Percentiles rank a stretch among this genome's conserved stretches.
phyloP scores from a whole-genome alignment of 129 eudicot species.

The Pulicaria dysenterica region DNA sequence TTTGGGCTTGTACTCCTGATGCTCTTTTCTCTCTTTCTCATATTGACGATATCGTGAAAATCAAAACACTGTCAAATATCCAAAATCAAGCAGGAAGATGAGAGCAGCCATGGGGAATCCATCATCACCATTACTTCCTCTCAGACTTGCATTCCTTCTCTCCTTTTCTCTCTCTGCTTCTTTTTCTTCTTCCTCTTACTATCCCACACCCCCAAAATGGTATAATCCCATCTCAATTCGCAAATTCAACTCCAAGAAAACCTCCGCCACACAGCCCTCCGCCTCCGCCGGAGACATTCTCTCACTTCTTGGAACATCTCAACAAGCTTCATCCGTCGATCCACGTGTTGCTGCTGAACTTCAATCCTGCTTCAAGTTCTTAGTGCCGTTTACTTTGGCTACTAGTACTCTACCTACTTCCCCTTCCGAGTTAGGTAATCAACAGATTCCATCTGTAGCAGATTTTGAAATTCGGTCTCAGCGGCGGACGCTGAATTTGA shows the following conservation, averaged over 20 bases:
- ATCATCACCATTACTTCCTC: slow-evolving; percentile 43
- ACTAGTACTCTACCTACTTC: background rate
- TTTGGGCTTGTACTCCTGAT: too few relatives aligned
- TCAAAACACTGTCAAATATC: too few relatives aligned
- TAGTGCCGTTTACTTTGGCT: slow-evolving; percentile 53
- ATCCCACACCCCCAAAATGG: slow-evolving; percentile 11
- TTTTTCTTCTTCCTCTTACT: slow-evolving; percentile 28
- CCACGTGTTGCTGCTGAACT: slow-evolving; percentile 49
- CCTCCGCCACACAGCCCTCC: slow-evolving; percentile 34
- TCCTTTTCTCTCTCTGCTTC: slow-evolving; percentile 59
- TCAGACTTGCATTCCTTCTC: slow-evolving; percentile 54
- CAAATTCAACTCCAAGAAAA: slow-evolving; percentile 20
- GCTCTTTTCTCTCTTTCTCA: too few relatives aligned
- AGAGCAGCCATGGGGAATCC: slow-evolving; percentile 26
- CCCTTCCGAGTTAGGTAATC: background rate
- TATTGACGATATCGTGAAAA: too few relatives aligned
- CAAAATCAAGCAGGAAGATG: background rate
- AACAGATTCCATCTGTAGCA: background rate
- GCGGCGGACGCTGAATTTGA: slow-evolving; percentile 41
- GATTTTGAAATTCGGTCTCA: background rate
- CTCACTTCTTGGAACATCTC: slow-evolving; percentile 64
- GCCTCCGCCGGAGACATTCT: slow-evolving; percentile 72
- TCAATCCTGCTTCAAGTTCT: slow-evolving; percentile 77
- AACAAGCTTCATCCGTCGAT: slow-evolving; percentile 60
- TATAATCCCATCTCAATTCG: background rate